These are phyloP conservation scores for Colletotrichum phormii DNA, from an alignment of 2,329 filamentous ascomycete species.

Conservation along the genomic window DNA sequence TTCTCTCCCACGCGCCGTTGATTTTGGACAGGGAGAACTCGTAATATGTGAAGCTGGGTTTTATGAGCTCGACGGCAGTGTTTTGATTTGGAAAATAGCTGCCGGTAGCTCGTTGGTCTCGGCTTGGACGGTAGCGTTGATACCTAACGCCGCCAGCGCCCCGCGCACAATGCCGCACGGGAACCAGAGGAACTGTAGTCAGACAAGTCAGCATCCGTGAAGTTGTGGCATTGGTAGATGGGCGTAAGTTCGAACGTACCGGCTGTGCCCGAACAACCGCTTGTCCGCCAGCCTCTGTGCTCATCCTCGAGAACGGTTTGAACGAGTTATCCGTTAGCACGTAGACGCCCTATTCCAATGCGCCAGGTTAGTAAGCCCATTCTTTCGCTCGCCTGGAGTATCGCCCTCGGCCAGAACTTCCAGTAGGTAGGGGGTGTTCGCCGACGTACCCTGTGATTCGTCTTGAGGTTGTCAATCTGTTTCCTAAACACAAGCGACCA, in stretches of 20 bases:
- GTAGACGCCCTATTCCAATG: conserved; percentile 79
- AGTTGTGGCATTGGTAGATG: no score
- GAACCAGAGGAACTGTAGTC: conserved; percentile 86
- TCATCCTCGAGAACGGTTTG: conserved; percentile 90
- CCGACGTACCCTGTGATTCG: conserved; percentile 83
- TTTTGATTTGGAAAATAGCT: conserved; percentile 97
- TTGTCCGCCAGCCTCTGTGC: conserved; percentile 80
- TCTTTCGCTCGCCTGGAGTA: no score
- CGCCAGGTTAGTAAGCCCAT: not conserved
- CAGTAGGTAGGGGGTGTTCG: not conserved
- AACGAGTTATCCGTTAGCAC: conserved; percentile 95
- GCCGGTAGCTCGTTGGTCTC: conserved; percentile 88
- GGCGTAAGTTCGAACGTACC: conserved; percentile 63
- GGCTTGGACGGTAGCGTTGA: conserved; percentile 90
- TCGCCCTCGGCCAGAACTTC: not conserved
- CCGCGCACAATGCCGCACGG: conserved; percentile 93
- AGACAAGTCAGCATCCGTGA: not conserved
- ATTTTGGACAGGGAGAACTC: not conserved
- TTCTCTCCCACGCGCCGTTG: not conserved
- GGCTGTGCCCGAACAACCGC: conserved; percentile 81
- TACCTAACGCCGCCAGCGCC: conserved; percentile 90
- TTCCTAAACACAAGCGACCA: conserved; percentile 96
- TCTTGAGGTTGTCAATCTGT: conserved; percentile 98
- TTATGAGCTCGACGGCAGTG: conserved; percentile 74
- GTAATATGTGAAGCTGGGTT: conserved; percentile 1